Base-by-base conservation (phyloP, 23 red algal species). In the Gracilaria caudata region DNA sequence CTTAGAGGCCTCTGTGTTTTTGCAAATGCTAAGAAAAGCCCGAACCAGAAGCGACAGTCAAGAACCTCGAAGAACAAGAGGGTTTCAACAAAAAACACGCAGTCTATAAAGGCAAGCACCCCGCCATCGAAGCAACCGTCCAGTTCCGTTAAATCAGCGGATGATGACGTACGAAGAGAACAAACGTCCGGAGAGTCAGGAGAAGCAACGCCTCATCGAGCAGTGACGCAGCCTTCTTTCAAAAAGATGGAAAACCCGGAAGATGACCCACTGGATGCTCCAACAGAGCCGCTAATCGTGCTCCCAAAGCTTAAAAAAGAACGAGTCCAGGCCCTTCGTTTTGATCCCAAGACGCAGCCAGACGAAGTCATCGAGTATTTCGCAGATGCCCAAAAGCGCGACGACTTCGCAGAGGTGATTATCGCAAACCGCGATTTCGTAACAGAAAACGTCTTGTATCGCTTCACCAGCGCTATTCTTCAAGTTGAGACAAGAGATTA, bases 381-480 rank as follows among this genome's bases (percentile, higher is more conserved):
- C 32, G 87, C 66, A 32, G 87, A 82, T 40, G 74, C 87, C 29
- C 61, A 49, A 57, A 44, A 61, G 44, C 45, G 61, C 0, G 77
- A 73, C 20, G 59, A 60, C 28, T 73, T 91, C 41, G 60, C 57
- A 23, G 87, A 47, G 8, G 54, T 75, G 11, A 61, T 91, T 35
- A 51, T 82, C 7, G 78, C 77, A 4, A 91, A 91, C 55, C 57
- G 87, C 2, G 60, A 91, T 73, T 73, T 82, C 51, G 77, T 91
- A 6, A 74, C 87, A 13, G 76, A 81, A 39, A 82, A 73, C 28
- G 56, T 81, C 1, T 43, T 91, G 24, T 91, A 91, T 73, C 87
- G 87, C 40, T 91, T 91, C 77, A 82, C 87, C 8, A 82, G 77
- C 41, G 87, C 87, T 33, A 91, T 91, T 82, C 64, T 91, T 64